Percentiles rank a stretch among this genome's conserved stretches.
phyloP scores from a whole-genome alignment of 257 asterid genomes.

The Capsicum rhomboideum region DNA sequence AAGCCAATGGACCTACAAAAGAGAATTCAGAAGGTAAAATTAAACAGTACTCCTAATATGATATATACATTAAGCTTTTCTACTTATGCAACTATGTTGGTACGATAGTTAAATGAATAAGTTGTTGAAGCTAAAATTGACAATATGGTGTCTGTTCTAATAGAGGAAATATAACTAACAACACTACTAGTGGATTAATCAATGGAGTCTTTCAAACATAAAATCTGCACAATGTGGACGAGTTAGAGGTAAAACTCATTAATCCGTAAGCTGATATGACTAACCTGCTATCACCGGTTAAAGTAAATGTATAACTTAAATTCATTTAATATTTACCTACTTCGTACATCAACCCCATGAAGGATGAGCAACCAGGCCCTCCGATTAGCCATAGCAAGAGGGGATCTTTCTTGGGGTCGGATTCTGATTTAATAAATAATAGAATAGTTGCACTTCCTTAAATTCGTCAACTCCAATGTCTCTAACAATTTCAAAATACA shows the following conservation, averaged over 20 bases:
- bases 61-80: not conserved
- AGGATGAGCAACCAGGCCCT: conserved; percentile 27
- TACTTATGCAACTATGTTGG: too few relatives aligned
- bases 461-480: conserved; percentile 9
- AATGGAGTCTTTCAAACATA: too few relatives aligned
- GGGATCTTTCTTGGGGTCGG: conserved; percentile 12
- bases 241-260: too few relatives aligned
- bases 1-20: conserved; percentile 39
- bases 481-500: not conserved
- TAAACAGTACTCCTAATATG: too few relatives aligned
- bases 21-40: not conserved
- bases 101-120: too few relatives aligned
- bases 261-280: too few relatives aligned
- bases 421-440: conserved; percentile 22
- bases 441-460: conserved; percentile 18
- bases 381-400: conserved; percentile 22
- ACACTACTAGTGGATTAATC: too few relatives aligned
- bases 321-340: conserved; percentile 7
- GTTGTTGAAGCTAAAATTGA: too few relatives aligned
- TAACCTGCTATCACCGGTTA: not conserved
- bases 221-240: too few relatives aligned
- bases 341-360: conserved; percentile 9
- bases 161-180: too few relatives aligned
- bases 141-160: too few relatives aligned
- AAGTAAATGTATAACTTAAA: not conserved